Base-by-base conservation (phyloP, 352 stramenopile genomes). In the Phytophthora cryptogea region DNA sequence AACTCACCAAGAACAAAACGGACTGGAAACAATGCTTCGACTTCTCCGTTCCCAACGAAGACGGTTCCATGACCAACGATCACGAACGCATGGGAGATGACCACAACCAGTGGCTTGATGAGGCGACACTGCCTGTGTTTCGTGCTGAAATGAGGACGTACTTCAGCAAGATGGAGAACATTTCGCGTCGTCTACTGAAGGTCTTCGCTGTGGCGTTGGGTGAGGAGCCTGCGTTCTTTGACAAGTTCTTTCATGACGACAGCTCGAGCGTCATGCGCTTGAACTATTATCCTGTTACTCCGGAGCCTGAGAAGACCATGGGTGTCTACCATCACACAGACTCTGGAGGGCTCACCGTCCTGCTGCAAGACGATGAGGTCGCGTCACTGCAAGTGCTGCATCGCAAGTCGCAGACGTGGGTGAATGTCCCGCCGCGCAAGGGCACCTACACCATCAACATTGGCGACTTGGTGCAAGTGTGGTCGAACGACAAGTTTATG, bases 11-110 rank as follows among this genome's bases (percentile, higher is more conserved):
- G 73, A 88, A 95, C 69, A 91, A 83, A 45, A 76, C 70, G 17
- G 94, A 98, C 72, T 97, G 88, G 85, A 98, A 98, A 42, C 80
- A 97, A 60, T 72, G 61, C 7, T 73, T 97, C 11, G 90, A 97
- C 76, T 47, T 57, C 13, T 28, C 36, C 17, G 50, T n/a, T 10
- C 27, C 35, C 28, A 16, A 57, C n/a, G 73, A 86, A 17, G 71
- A 83, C 20, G 68, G 65, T 4, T 33, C 68, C 1, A 70, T 80
- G 13, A 31, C 50, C 7, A 54, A 88, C 20, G 61, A 81, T 44
- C 49, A 72, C 37, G 87, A 92, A 68, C 70, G 83, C 7, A 89
- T 94, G 28, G 70, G 86, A 7, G 66, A 95, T 51, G 90, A 93
- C 44, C 74, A 81, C 44, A 98, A 98, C 68, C 86, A 92, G 65